Conservation (phyloP, 2,329 filamentous ascomycete genomes). For the Stagonosporopsis cucurbitacearum region DNA sequence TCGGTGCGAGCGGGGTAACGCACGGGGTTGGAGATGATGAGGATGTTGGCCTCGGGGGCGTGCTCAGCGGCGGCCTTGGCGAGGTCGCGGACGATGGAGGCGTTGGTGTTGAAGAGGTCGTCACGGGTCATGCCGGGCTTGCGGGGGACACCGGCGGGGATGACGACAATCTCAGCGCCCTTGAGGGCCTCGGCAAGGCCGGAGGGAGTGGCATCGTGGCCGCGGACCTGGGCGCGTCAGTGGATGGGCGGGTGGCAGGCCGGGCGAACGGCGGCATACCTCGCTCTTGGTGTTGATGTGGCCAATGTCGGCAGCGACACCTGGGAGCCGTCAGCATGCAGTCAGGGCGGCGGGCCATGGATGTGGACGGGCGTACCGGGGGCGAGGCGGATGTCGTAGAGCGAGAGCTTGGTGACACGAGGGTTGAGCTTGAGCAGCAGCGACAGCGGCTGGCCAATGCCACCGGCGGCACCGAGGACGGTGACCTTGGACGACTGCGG, state of each 20-base stretch:
- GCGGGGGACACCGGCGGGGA: conserved; percentile 97
- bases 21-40: conserved; percentile 97
- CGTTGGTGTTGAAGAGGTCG: conserved; percentile 99
- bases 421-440: conserved; percentile 99
- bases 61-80: conserved; percentile 92
- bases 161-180: conserved; percentile 91
- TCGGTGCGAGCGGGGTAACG: conserved; percentile 24
- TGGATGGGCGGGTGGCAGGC: conserved; percentile 11
- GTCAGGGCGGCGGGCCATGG: not conserved
- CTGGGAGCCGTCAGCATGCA: conserved; percentile 54
- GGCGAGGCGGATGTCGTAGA: conserved; percentile 96
- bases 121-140: conserved; percentile 99
- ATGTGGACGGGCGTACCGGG: conserved; percentile 70
- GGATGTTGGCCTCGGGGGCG: conserved; percentile 89
- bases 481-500: conserved; percentile 91
- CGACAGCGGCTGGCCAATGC: conserved; percentile 97
- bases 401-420: conserved; percentile 87
- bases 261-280: conserved; percentile 46
- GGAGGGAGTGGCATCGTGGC: conserved; percentile 78
- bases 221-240: conserved; percentile 67
- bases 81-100: conserved; percentile 97
- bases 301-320: conserved; percentile 96
- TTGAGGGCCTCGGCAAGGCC: conserved; percentile 82
- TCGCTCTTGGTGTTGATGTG: conserved; percentile 99
- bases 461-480: conserved; percentile 94